Base-by-base conservation (phyloP, 2,329 filamentous ascomycete species). In the Clonostachys sp. region DNA sequence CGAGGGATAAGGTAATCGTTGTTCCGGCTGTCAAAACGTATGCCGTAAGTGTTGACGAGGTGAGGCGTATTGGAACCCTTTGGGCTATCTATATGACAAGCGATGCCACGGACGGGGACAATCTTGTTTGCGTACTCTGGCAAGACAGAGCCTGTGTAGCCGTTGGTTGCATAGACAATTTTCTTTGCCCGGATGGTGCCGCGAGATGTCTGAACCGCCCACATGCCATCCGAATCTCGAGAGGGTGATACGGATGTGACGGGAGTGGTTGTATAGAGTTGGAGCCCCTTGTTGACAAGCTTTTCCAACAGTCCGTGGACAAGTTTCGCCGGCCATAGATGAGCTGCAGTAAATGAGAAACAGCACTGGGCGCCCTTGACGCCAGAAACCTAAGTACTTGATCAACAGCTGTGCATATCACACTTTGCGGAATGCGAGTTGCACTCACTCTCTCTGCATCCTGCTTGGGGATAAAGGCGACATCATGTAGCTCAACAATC, bases 91-190 rank as follows among this genome's bases (percentile, higher is more conserved):
- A 65, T 62, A 5, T 54, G 56, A 34, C 60, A 62, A 48, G 63
- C 65, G 3, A 63, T 63, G 2, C 80, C 84, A 39, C 83, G 74
- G 4, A 78, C 74, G 0, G 85, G 85, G 9, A 85, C 72, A 49
- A 89, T 86, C 10, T 79, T 74, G 49, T 76, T 72, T 7, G 69
- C 63, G 57, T 85, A 86, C 47, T 73, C 60, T 0, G 82, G 82
- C 2, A 83, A 65, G 6, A 89, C 60, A 12, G 76, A 72, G 2
- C 81, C 76, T 0, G 83, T 86, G 60, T 87, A 87, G 12, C 70
- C 84, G 54, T 89, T 89, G 2, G 81, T 87, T 14, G 84, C 83
- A 41, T 86, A 71, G 16, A 88, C 66, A 13, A 88, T 68, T 34
- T 73, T 74, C 24, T 66, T 69, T 2, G 84, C 71, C 10, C 55